Evolutionary conservation across 805 yeast genomes (phyloP).

Genomic region (Torulaspora maleeae): DNA sequence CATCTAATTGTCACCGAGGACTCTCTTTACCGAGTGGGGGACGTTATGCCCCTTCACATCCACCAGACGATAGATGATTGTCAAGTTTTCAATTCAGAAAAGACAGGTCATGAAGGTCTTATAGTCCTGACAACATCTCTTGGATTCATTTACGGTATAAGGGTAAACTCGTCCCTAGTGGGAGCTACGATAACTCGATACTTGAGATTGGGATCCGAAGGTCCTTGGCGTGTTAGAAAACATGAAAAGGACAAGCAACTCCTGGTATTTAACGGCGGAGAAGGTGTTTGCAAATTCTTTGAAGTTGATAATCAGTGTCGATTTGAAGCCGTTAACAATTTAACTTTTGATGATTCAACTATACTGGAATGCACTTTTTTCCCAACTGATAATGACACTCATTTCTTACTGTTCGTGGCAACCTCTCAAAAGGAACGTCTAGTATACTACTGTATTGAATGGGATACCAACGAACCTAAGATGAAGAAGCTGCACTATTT

Average conservation of each 20-base stretch:
- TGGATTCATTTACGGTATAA: conserved; percentile 19
- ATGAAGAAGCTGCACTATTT: conserved; percentile 28
- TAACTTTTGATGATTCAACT: conserved; percentile 17
- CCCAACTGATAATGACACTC: conserved; percentile 9
- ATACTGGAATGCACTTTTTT: conserved; percentile 21
- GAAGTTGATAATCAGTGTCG: conserved; percentile 12
- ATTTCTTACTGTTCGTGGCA: conserved; percentile 22
- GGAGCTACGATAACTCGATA: conserved; percentile 19
- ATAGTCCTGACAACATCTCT: conserved; percentile 15
- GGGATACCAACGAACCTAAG: conserved; percentile 20
- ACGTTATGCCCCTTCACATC: conserved; percentile 7
- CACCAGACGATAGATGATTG: conserved; percentile 22
- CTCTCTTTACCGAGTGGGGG: conserved; percentile 17
- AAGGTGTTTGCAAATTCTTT: conserved; percentile 24
- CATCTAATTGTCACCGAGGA: conserved; percentile 16
- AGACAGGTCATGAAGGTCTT: conserved; percentile 6
- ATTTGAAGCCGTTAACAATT: conserved; percentile 23
- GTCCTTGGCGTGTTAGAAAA: conserved; percentile 20
- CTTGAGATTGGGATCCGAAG: conserved; percentile 18
- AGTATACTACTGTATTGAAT: conserved; percentile 27
- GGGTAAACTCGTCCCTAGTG: conserved; percentile 3
- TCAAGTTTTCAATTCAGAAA: conserved; percentile 9
- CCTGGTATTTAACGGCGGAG: conserved; percentile 13
- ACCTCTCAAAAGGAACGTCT: conserved; percentile 19
- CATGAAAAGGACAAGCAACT: conserved; percentile 16